Evolutionary conservation across 2,329 filamentous ascomycete species (phyloP), one percentile per base, ranked within the genome.

Genomic region (Colletotrichum sidae): DNA sequence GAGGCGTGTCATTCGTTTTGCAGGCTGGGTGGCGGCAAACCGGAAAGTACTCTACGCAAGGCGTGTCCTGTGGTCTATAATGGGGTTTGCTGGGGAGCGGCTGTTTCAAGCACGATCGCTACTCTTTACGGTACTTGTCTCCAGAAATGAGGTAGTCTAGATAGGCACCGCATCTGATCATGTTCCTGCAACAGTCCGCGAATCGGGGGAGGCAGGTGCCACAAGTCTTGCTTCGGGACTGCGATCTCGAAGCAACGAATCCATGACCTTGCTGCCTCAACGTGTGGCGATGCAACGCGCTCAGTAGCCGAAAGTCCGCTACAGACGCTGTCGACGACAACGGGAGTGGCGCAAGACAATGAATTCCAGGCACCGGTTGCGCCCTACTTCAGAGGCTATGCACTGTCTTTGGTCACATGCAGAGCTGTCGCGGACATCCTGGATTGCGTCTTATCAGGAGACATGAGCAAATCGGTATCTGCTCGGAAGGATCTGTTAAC

Each of bases 401-500:
- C 62, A 52, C 46, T 49, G 59, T 63, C 37, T 47, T 13, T 55
- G 63, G 63, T 66, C 58, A 66, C 63, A 63, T 63, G 58, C 25
- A 25, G 25, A 25, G 25, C 52, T 53, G 63, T 58, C 34, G 49
- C 53, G 47, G 47, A 33, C 56, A 39, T 53, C 63, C 58, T 53
- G 56, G 63, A 42, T 50, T 33, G 42, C 58, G 52, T 38, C 63
- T 63, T 63, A 57, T 57, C 58, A 53, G 37, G 25, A n/a, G 41
- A 35, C 37, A 53, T 17, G 37, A 53, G 41, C 17, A 13, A 11
- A 42, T 34, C 37, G 37, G 63, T 66, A 66, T 35, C 25, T 1
- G 2, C 10, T 25, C 12, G 9, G 17, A 17, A 33, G 38, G 6
- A 54, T 42, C 33, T 57, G 63, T 55, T 62, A 63, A 41, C 15